Base-by-base conservation (phyloP, 495 filamentous ascomycete species). In the Cryomyces antarcticus region DNA sequence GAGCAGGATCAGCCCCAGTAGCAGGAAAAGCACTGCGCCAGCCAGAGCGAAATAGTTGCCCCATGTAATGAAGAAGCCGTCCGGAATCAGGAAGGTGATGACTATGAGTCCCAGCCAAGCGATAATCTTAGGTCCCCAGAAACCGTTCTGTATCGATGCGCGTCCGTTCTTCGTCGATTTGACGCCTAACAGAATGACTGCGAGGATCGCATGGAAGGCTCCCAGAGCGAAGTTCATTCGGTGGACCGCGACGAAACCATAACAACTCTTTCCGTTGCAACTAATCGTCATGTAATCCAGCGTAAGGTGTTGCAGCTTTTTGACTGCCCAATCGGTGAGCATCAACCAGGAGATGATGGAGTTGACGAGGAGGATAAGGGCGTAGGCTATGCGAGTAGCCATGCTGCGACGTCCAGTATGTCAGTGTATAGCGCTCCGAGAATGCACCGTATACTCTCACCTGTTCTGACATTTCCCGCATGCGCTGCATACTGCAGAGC, bases 321-420 rank as follows among this genome's bases (percentile, higher is more conserved):
- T 86, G 58, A 95, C 78, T 11, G 89, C 89, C 89, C 92, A 97
- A 46, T 85, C 84, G 6, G 89, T 96, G 69, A 96, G 87, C 86
- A 96, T 93, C 31, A 97, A 81, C 89, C 89, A 97, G 29, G 92
- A 88, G 38, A 93, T 57, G 47, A 95, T 93, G 38, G 86, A 93
- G 71, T 97, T 96, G 64, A 94, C 61, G 48, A 96, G 72, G 43
- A 97, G 83, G 53, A 97, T 80, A 57, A 95, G 74, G 50, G 92
- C 89, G 62, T 96, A 97, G 55, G 82, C 87, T 61, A 97, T 93
- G 65, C 89, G 79, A 55, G 89, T 97, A 31, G 87, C 86, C 65
- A 94, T 86, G 60, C 85, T 93, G 51, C 9, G 33, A 36, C 33
- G 12, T n/a, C 43, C 41, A 4, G 37, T 31, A 39, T 13, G 27